A percentile compares a stretch with the other conserved stretches of the same genome.
Conservation (phyloP, 345 rosid species). For the Litchi chinensis region DNA sequence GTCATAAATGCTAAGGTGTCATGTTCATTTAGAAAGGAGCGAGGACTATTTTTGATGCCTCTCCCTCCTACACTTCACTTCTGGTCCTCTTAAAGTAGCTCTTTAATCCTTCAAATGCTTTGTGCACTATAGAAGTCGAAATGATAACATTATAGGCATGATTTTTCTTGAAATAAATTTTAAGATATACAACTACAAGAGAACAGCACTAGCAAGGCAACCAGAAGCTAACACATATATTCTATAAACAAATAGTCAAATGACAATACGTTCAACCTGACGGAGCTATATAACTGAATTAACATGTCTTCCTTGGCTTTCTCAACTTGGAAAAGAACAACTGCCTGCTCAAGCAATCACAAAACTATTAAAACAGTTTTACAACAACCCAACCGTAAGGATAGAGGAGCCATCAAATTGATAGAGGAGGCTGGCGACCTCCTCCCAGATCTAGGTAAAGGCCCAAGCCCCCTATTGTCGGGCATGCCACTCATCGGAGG, state of each 20-base stretch:
- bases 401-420: not conserved
- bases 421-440: too few relatives aligned
- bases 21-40: conserved; percentile 73
- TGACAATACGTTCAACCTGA: conserved; percentile 56
- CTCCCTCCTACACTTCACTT: conserved; percentile 81
- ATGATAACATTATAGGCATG: not conserved
- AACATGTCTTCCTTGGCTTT: conserved; percentile 98
- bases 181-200: not conserved
- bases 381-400: not conserved
- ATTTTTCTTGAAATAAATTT: not conserved
- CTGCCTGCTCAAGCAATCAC: conserved; percentile 63
- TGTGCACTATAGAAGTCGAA: conserved; percentile 53
- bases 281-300: conserved; percentile 85
- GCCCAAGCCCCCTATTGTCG: too few relatives aligned
- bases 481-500: too few relatives aligned
- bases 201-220: not conserved
- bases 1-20: conserved; percentile 88
- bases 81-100: conserved; percentile 89
- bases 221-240: not conserved
- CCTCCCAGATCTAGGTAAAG: too few relatives aligned
- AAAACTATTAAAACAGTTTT: conserved; percentile 1
- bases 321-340: conserved; percentile 97
- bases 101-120: conserved; percentile 75
- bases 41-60: conserved; percentile 82
- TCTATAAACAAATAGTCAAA: not conserved